These are phyloP conservation scores for Pseudogymnoascus sp. DNA, from an alignment of 2,329 filamentous ascomycete genomes.

Conservation along the genomic window DNA sequence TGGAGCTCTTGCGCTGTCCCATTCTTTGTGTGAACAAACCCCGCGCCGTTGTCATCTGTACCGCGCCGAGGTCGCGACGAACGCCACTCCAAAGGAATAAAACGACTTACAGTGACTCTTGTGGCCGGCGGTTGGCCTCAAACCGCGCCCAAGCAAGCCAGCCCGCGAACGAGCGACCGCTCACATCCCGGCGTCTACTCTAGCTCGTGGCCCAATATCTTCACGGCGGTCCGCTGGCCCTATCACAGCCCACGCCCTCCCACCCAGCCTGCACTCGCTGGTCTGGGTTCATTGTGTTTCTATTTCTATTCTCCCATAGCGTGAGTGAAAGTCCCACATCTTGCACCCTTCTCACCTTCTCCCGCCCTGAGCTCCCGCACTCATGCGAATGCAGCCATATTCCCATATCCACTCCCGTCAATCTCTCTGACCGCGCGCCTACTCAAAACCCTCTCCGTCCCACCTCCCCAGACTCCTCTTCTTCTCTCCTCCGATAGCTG, in stretches of 20 bases:
- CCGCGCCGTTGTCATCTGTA: no score
- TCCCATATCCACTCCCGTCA: not conserved
- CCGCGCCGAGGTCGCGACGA: no score
- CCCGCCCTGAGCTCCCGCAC: not conserved
- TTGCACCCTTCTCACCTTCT: not conserved
- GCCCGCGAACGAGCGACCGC: not conserved
- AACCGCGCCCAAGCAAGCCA: not conserved
- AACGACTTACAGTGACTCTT: no score
- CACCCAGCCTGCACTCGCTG: not conserved
- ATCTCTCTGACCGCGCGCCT: constrained; percentile 19
- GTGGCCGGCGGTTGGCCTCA: not conserved
- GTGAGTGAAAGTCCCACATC: not conserved
- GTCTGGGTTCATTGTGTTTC: not conserved
- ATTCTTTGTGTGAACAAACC: not conserved
- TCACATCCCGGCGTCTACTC: not conserved
- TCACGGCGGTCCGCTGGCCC: not conserved
- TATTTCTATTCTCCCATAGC: not conserved
- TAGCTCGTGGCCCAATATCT: constrained; percentile 1
- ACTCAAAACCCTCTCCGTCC: constrained; percentile 25
- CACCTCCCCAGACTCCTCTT: constrained; percentile 20
- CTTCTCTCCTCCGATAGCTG: constrained; percentile 27
- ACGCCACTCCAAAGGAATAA: not conserved
- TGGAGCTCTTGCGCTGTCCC: not conserved
- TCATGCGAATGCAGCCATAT: not conserved
- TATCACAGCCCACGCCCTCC: not conserved